Conservation (phyloP, 345 rosid genomes). For the Microthlaspi erraticum region DNA sequence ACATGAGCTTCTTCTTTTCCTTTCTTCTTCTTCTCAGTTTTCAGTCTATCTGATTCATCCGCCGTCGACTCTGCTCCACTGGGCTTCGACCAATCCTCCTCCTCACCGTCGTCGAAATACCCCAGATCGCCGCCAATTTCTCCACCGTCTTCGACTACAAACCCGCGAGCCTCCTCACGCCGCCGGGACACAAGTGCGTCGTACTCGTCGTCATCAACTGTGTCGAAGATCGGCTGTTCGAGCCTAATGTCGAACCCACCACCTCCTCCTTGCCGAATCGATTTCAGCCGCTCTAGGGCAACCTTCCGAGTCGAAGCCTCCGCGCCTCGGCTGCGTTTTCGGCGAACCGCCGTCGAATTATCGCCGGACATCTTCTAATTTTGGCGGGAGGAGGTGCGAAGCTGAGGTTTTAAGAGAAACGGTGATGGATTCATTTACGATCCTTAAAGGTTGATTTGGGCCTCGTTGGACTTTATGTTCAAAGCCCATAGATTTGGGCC, state of each 20-base stretch:
- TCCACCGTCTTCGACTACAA: constrained; percentile 71
- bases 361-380: constrained; percentile 51
- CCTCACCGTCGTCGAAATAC: constrained; percentile 82
- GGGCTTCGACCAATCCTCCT: constrained; percentile 87
- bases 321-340: constrained; percentile 60
- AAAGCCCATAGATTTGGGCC: too few species aligned
- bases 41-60: constrained; percentile 55
- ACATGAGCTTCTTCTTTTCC: constrained; percentile 39
- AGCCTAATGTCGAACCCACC: constrained; percentile 66
- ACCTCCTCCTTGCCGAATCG: constrained; percentile 73
- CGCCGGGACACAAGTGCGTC: constrained; percentile 74
- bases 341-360: constrained; percentile 44
- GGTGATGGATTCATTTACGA: too few species aligned
- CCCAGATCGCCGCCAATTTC: constrained; percentile 73
- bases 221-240: constrained; percentile 79
- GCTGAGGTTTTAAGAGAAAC: not conserved
- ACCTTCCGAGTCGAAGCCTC: constrained; percentile 60
- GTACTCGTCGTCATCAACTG: constrained; percentile 78
- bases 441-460: too few species aligned
- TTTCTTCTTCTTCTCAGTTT: constrained; percentile 52
- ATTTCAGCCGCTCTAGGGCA: constrained; percentile 76
- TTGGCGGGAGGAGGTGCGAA: not conserved
- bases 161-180: constrained; percentile 73
- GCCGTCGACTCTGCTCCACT: constrained; percentile 65
- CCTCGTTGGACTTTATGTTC: too few species aligned